Evolutionary conservation across 805 yeast genomes (phyloP), one percentile per base, ranked within the genome.

Genomic region (Saccharomycopsis selenospora): DNA sequence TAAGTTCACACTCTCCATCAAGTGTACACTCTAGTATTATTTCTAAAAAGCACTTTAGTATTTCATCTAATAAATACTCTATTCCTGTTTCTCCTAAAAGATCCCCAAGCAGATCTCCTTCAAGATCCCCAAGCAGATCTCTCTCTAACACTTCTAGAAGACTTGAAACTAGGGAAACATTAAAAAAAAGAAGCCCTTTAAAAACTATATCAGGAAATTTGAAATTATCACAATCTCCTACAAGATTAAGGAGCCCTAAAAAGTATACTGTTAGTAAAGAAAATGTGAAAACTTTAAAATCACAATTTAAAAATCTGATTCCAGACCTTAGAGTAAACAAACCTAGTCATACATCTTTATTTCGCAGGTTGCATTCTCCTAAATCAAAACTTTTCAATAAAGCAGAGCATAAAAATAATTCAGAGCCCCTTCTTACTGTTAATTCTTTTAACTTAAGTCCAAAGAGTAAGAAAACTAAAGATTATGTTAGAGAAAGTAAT

Each of bases 21-120:
- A n/a, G n/a, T n/a, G n/a, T n/a, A n/a, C n/a, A n/a, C n/a, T n/a
- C n/a, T n/a, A n/a, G n/a, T n/a, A n/a, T n/a, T n/a, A n/a, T n/a
- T n/a, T n/a, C n/a, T n/a, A n/a, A n/a, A n/a, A n/a, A n/a, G n/a
- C n/a, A n/a, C n/a, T n/a, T n/a, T n/a, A n/a, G n/a, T n/a, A n/a
- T n/a, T n/a, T n/a, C n/a, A n/a, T n/a, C n/a, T n/a, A n/a, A n/a
- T n/a, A n/a, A n/a, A n/a, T n/a, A n/a, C n/a, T n/a, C n/a, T n/a
- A n/a, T n/a, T n/a, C n/a, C n/a, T n/a, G n/a, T n/a, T n/a, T n/a
- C n/a, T n/a, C n/a, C n/a, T n/a, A n/a, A n/a, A n/a, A n/a, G n/a
- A n/a, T 36, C 42, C 10, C 47, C 42, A 23, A 44, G 43, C 26
- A 44, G 40, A 33, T n/a, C 8, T 20, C 13, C 23, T 28, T 27